A percentile compares a stretch with the other conserved stretches of the same genome.
Conservation (phyloP, 2,329 filamentous ascomycete species). For the Sporothrix euskadiensis region DNA sequence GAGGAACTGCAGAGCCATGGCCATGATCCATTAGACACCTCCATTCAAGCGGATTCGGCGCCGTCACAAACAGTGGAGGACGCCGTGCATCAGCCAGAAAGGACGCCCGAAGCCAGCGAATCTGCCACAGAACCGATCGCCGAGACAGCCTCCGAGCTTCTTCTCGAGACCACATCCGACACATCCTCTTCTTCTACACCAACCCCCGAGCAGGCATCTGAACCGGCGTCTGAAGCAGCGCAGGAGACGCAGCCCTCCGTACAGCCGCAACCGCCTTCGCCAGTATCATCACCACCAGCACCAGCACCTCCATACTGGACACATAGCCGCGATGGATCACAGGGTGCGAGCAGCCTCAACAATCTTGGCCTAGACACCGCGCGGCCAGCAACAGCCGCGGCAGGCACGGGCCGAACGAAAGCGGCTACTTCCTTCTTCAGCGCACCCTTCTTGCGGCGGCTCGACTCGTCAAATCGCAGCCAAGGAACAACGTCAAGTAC, state of each 20-base stretch:
- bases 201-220: not conserved
- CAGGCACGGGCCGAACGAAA: not conserved
- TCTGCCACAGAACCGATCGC: not conserved
- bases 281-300: conserved; percentile 7
- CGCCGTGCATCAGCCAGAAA: not conserved
- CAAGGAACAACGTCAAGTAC: not conserved
- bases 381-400: not conserved
- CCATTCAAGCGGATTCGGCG: not conserved
- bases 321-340: conserved; percentile 26
- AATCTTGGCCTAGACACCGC: not conserved
- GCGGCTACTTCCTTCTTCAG: conserved; percentile 9
- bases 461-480: not conserved
- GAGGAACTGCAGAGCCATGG: not conserved
- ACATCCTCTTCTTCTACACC: not conserved
- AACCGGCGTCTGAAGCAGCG: not conserved
- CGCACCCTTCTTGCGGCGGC: conserved; percentile 15
- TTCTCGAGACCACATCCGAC: not conserved
- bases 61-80: not conserved
- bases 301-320: conserved; percentile 32
- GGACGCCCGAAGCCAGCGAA: not conserved
- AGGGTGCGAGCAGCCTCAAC: not conserved
- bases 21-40: not conserved
- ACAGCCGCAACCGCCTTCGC: not conserved
- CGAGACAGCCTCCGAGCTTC: not conserved
- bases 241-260: not conserved